Base-by-base conservation (phyloP, 805 yeast species). In the Kazachstania martiniae region DNA sequence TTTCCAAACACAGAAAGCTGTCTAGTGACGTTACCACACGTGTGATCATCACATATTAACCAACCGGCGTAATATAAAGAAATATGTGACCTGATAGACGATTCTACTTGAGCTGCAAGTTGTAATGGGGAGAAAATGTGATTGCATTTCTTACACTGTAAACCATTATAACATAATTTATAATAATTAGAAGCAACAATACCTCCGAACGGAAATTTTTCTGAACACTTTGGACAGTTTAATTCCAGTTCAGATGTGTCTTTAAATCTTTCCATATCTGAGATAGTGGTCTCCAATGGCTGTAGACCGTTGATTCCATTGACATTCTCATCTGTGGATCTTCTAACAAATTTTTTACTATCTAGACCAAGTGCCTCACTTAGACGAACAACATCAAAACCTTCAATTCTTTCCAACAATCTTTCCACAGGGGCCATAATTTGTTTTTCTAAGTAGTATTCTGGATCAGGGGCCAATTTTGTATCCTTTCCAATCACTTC, bases 1-100 rank as follows among this genome's bases (percentile, higher is more conserved):
- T 77, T 74, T 33, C 97, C 97, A 49, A 83, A 85, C 4, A 87
- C 95, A 14, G 87, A 74, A 16, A 91, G 69, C 50, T 87, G 94
- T 40, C 95, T 68, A 0, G 96, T 87, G 12, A 66, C 66, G 33
- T 72, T 64, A 2, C 81, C 83, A 60, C 97, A 89, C 1, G 91
- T 70, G 5, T 74, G 52, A 46, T 91, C 96, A 53, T 82, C 93
- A 61, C 99, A 91, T 0, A 56, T 59, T 28, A 86, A 61, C 84
- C 91, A 75, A 4, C 87, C 89, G n/a, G 82, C 76, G 53, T 91
- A 91, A 55, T 87, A 91, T 21, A 66, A 51, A 1, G 86, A 67
- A 31, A 89, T 75, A 41, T 76, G 81, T 4, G 63, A 57, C 35
- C 96, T 66, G 17, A 89, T 70, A 29, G 72, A 62, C n/a, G 62